Conservation (phyloP, 371 early-diverging fungal genomes). For the Encephalitozoon intestinalis region DNA sequence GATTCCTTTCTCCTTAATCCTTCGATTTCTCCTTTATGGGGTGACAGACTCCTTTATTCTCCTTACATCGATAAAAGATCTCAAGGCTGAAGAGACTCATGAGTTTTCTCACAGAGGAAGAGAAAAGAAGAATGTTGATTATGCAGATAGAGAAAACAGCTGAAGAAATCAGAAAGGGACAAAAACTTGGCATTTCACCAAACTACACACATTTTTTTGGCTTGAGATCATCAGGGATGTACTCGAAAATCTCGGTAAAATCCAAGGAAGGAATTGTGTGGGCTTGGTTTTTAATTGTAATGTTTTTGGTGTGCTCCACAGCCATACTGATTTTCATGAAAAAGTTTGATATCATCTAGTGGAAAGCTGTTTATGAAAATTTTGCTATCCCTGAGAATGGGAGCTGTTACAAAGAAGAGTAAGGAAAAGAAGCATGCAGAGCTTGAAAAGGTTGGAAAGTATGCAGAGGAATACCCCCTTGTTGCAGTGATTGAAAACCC, state of each 20-base stretch:
- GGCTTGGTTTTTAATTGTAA: background rate
- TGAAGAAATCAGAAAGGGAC: background rate
- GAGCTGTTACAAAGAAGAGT: conserved; percentile 7
- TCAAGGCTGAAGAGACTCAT: background rate
- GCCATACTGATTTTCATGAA: background rate
- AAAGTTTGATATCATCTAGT: background rate
- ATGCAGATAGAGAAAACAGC: background rate
- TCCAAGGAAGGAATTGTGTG: background rate
- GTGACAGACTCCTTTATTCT: background rate
- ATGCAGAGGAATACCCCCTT: background rate
- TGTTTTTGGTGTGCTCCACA: background rate
- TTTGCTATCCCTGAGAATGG: background rate
- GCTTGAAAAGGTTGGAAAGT: background rate
- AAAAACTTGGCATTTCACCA: background rate
- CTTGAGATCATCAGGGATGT: background rate
- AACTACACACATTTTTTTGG: background rate
- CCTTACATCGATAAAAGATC: background rate
- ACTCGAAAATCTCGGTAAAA: background rate
- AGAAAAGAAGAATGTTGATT: background rate
- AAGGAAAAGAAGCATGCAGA: background rate
- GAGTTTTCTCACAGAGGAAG: background rate
- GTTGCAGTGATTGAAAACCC: conserved; percentile 7
- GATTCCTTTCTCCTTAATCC: background rate
- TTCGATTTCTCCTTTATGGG: background rate
- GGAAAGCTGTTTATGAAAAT: background rate